phyloP scores from a whole-genome alignment of 2,329 filamentous ascomycete genomes.

The Diplodia seriata region DNA sequence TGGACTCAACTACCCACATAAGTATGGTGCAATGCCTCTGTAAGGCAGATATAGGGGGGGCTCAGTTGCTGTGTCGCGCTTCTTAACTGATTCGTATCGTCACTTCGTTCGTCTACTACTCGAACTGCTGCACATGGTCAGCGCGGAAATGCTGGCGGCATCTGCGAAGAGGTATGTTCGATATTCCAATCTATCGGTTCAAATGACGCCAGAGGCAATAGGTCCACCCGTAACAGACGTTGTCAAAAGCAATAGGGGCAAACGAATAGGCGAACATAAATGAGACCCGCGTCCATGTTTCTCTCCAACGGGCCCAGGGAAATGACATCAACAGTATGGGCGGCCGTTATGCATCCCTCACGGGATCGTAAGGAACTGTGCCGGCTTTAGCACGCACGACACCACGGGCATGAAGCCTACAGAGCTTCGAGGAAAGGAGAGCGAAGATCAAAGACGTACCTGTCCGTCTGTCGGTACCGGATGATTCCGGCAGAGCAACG shows the following conservation, averaged over 20 bases:
- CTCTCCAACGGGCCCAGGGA: neutral
- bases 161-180: neutral
- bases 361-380: conserved; percentile 3
- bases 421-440: neutral
- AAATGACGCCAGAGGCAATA: neutral
- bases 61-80: neutral
- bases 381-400: neutral
- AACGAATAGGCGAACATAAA: neutral
- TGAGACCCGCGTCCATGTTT: neutral
- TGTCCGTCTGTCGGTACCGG: neutral
- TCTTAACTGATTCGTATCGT: neutral
- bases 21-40: no score
- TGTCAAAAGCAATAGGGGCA: neutral
- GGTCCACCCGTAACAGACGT: neutral
- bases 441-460: neutral
- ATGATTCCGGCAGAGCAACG: neutral
- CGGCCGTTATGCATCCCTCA: neutral
- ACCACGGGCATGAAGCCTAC: neutral
- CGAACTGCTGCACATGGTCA: neutral
- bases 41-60: no score
- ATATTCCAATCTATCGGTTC: neutral
- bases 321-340: neutral
- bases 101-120: neutral
- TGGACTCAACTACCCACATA: no score
- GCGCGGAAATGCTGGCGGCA: neutral